These are phyloP conservation scores for Leishmania mexicana DNA, from an alignment of 208 protist genomes.

Conservation along the genomic window DNA sequence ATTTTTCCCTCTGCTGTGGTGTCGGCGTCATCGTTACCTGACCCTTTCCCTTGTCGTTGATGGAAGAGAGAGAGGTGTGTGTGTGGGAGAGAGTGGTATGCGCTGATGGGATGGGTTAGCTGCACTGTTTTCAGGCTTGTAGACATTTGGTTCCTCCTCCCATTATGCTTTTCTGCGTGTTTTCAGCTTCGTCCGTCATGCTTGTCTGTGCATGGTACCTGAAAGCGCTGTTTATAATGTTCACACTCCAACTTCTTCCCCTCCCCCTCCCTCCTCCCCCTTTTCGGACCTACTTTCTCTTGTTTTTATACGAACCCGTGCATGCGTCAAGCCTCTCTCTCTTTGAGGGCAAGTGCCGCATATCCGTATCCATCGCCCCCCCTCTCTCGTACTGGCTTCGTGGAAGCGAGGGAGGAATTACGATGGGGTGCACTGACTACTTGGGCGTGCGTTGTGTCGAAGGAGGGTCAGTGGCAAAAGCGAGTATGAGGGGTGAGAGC, in stretches of 20 bases:
- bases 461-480: not conserved
- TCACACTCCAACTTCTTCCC: not conserved
- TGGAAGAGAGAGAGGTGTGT: not conserved
- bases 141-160: not conserved
- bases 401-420: not conserved
- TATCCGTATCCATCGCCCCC: not conserved
- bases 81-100: not conserved
- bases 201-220: not conserved
- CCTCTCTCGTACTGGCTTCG: not conserved
- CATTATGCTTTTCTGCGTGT: not conserved
- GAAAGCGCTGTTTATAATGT: not conserved
- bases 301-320: not conserved
- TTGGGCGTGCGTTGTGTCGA: not conserved
- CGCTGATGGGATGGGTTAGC: not conserved
- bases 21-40: not conserved
- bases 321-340: not conserved
- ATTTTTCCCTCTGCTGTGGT: not conserved
- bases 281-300: not conserved
- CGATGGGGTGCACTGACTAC: not conserved
- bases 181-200: not conserved
- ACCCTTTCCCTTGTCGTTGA: not conserved
- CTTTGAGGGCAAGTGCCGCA: not conserved
- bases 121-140: not conserved
- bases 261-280: not conserved
- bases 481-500: not conserved